These are phyloP conservation scores for Linnemannia elongata DNA, from an alignment of 192 early-diverging fungal species.

Conservation along the genomic window DNA sequence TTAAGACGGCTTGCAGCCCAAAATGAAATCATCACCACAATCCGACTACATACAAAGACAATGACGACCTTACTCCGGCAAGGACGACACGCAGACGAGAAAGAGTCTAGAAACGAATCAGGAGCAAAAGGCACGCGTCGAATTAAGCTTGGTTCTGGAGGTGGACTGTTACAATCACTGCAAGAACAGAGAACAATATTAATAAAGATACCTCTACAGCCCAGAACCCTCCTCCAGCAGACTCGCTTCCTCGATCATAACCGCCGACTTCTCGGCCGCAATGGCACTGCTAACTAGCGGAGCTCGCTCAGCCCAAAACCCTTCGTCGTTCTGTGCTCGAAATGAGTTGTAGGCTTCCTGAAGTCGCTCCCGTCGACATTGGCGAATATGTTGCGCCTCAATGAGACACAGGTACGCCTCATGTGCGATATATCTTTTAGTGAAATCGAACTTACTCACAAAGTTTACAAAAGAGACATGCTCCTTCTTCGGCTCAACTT, in stretches of 20 bases:
- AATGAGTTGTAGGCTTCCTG: conserved; percentile 17
- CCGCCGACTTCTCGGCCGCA: conserved; percentile 23
- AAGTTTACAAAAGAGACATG: conserved; percentile 35
- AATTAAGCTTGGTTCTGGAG: too few species aligned
- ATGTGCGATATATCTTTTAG: conserved; percentile 22
- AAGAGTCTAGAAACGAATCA: too few species aligned
- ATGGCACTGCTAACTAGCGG: conserved; percentile 34
- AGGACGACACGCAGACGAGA: too few species aligned
- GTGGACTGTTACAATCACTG: too few species aligned
- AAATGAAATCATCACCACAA: too few species aligned
- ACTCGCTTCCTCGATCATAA: conserved; percentile 21
- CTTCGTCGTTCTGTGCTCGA: conserved; percentile 18
- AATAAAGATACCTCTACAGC: conserved; percentile 25
- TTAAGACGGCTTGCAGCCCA: too few species aligned
- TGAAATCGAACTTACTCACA: conserved; percentile 28
- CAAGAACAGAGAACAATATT: too few species aligned
- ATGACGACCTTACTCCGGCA: too few species aligned
- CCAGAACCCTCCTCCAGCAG: conserved; percentile 15
- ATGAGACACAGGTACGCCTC: conserved; percentile 34
- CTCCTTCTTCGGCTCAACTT: conserved; percentile 27
- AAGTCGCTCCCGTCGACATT: conserved; percentile 28
- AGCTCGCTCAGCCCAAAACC: conserved; percentile 17
- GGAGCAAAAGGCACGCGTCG: too few species aligned
- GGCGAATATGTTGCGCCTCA: conserved; percentile 18
- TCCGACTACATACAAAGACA: too few species aligned